Conservation (phyloP, 805 yeast species). For the Myxozyma monticola region DNA sequence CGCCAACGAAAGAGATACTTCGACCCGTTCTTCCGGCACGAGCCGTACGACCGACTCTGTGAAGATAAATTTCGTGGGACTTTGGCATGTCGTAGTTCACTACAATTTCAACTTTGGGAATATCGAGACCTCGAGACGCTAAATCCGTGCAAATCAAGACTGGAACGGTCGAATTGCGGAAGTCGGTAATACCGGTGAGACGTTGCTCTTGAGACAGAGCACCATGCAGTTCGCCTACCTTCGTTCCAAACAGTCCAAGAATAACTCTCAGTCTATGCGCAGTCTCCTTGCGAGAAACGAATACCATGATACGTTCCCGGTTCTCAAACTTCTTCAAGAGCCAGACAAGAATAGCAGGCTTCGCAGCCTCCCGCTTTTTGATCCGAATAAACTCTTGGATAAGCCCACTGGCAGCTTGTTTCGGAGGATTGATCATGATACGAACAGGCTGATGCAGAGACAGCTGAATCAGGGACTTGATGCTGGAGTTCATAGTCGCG, state of each 20-base stretch:
- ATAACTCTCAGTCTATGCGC: conserved; percentile 88
- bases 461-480: conserved; percentile 81
- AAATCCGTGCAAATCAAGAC: conserved; percentile 93
- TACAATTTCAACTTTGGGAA: conserved; percentile 94
- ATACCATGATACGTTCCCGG: conserved; percentile 77
- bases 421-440: conserved; percentile 95
- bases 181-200: conserved; percentile 74
- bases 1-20: conserved; percentile 93
- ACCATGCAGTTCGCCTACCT: conserved; percentile 87
- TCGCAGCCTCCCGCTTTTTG: conserved; percentile 73
- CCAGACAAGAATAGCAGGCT: conserved; percentile 78
- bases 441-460: conserved; percentile 89
- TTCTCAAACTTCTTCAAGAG: conserved; percentile 68
- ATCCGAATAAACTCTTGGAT: conserved; percentile 93
- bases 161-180: conserved; percentile 80
- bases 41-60: conserved; percentile 99
- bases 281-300: conserved; percentile 85
- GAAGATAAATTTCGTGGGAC: conserved; percentile 84
- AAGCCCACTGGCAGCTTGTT: conserved; percentile 86
- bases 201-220: conserved; percentile 91
- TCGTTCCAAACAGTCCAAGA: conserved; percentile 77
- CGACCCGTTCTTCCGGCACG: conserved; percentile 98
- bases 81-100: conserved; percentile 96
- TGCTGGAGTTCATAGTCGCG: conserved; percentile 96
- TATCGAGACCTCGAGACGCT: conserved; percentile 99